Conservation (phyloP, 129 eudicot genomes). For the Scalesia atractyloides region DNA sequence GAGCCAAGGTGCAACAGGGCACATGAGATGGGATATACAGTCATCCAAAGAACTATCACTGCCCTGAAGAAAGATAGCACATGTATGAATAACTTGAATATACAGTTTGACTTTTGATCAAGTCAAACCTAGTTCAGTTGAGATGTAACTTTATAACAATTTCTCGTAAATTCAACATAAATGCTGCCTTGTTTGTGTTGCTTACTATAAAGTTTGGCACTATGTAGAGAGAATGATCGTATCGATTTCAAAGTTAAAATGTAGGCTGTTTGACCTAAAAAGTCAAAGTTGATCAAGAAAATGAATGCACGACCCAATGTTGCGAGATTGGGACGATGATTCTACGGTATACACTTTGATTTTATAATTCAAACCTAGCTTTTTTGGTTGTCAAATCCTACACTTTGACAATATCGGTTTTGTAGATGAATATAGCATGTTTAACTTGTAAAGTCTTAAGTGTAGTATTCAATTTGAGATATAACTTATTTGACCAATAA, state of each 20-base stretch:
- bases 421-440: too few species aligned
- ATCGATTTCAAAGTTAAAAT: not conserved
- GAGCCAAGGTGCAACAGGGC: slow-evolving; percentile 88
- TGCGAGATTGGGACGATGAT: too few species aligned
- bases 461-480: too few species aligned
- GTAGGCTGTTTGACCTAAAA: not conserved
- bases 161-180: not conserved
- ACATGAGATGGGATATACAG: slow-evolving; percentile 74
- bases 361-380: too few species aligned
- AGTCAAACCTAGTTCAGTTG: slow-evolving; percentile 25
- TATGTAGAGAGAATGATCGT: not conserved
- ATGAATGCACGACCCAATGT: too few species aligned
- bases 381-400: too few species aligned
- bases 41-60: slow-evolving; percentile 72
- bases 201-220: not conserved
- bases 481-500: too few species aligned
- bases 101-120: slow-evolving; percentile 17
- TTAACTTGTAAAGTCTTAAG: too few species aligned
- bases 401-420: too few species aligned
- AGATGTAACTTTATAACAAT: not conserved
- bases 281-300: too few species aligned
- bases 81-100: slow-evolving; percentile 3
- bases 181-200: too few species aligned
- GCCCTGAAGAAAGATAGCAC: slow-evolving; percentile 49
- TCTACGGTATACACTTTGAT: too few species aligned